Evolutionary conservation across 1,284 basidiomycete species (phyloP), one percentile per base, ranked within the genome.

Genomic region (Tylopilus orsonianus): DNA sequence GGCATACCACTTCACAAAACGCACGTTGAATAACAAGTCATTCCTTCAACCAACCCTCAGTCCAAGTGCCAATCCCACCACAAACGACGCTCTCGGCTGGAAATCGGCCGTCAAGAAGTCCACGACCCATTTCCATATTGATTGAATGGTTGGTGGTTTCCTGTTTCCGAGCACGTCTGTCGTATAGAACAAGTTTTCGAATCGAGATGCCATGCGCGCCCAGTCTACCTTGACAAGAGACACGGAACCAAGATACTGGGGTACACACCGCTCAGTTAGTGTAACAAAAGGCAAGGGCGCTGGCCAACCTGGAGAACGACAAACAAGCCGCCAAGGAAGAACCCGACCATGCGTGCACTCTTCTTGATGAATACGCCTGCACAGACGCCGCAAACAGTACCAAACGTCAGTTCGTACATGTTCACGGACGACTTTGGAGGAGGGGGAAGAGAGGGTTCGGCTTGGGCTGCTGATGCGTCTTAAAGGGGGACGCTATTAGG

Each of bases 311-410:
- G 92, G 14, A 95, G 78, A 41, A 95, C 67, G 16, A 95, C 86
- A 57, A 93, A 96, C 2, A 90, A 71, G 2, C 91, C 93, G 8
- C 93, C 93, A 10, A 97, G 71, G 45, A 88, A 68, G 69, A 93
- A 94, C 0, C 93, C 95, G 19, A 90, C 68, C 2, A 82, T 73
- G 66, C 86, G 93, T 32, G 87, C 83, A 24, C 95, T 95, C 69
- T 97, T 97, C 73, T 96, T 97, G 60, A 97, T 77, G 64, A 98
- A 98, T 0, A 97, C 79, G 0, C 95, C 95, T 0, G 92, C 84
- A 61, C 93, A 97, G 41, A 97, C 67, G 2, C 94, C 93, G 50
- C 85, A 83, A 1, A 90, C 81, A 12, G 91, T 90, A 26, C 95
- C 94, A 63, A 97, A 97, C 0, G 84, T 77, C 38, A 97, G 81